Conservation (phyloP, 1,284 basidiomycete species). For the Tilletia setariae region DNA sequence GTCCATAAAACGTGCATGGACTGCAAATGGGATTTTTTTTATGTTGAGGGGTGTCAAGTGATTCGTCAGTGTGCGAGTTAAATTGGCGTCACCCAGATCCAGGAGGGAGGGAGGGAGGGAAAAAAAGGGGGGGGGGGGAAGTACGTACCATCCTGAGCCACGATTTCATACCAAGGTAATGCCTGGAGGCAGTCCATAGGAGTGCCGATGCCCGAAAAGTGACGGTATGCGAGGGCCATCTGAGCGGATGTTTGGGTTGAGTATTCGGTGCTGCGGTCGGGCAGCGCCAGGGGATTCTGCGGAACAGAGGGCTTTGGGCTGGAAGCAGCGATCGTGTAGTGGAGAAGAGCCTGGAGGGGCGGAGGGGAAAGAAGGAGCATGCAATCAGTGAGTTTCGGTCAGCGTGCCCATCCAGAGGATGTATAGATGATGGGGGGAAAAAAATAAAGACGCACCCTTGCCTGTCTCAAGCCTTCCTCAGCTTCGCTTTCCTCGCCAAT, state of each 20-base stretch:
- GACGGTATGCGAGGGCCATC: conserved; percentile 89
- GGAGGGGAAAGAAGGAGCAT: too few species aligned
- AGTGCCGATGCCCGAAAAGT: conserved; percentile 85
- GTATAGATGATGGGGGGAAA: background rate
- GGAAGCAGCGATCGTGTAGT: conserved; percentile 91
- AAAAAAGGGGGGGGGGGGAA: background rate
- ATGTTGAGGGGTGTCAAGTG: background rate
- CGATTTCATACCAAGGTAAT: conserved; percentile 42
- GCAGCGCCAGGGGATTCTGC: background rate
- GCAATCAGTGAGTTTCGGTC: background rate
- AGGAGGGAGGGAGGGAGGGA: background rate
- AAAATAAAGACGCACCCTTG: conserved; percentile 13
- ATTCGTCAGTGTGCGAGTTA: background rate
- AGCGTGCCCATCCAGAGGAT: background rate
- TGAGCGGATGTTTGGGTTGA: conserved; percentile 60
- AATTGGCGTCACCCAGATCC: background rate
- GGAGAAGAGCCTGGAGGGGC: conserved; percentile 72
- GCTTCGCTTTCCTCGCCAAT: background rate
- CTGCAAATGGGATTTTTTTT: conserved; percentile 10
- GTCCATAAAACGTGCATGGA: conserved; percentile 62
- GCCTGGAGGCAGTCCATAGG: conserved; percentile 63
- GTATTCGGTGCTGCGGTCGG: background rate
- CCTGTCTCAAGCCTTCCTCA: conserved; percentile 11
- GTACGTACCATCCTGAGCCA: conserved; percentile 22
- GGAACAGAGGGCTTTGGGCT: conserved; percentile 65